phyloP scores from a whole-genome alignment of 2,329 filamentous ascomycete genomes.

The Calonectria ilicicola region DNA sequence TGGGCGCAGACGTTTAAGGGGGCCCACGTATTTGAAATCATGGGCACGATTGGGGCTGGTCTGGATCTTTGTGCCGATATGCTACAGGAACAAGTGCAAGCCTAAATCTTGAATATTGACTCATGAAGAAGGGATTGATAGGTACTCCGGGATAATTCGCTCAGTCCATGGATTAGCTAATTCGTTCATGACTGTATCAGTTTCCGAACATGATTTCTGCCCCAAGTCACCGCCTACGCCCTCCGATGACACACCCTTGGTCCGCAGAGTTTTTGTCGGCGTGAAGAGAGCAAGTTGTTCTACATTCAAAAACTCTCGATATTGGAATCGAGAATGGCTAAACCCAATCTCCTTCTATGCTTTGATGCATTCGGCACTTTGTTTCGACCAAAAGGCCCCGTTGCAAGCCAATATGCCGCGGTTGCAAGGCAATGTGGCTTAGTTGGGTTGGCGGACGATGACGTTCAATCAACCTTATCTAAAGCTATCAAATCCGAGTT shows the following conservation, averaged over 20 bases:
- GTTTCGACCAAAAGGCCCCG: slow-evolving; percentile 25
- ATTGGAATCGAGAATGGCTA: slow-evolving; percentile 45
- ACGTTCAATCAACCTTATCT: slow-evolving; percentile 29
- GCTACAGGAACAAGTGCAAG: background rate
- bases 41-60: background rate
- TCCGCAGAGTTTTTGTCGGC: too few species aligned
- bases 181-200: too few species aligned
- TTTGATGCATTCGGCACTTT: slow-evolving; percentile 37
- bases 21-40: background rate
- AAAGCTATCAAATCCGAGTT: slow-evolving; percentile 29
- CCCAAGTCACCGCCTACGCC: background rate
- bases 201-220: background rate
- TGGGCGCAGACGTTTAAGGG: background rate
- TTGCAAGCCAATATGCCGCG: slow-evolving; percentile 31
- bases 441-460: slow-evolving; percentile 24
- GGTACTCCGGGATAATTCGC: too few species aligned
- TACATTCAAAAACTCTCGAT: background rate
- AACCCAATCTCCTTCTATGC: slow-evolving; percentile 29
- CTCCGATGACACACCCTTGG: background rate
- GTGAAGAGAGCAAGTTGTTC: background rate
- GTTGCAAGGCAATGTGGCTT: slow-evolving; percentile 34
- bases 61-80: background rate
- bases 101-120: too few species aligned
- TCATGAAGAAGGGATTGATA: too few species aligned
- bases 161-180: too few species aligned